Conservation (phyloP, 768 basidiomycete genomes). For the Amanita muscaria region DNA sequence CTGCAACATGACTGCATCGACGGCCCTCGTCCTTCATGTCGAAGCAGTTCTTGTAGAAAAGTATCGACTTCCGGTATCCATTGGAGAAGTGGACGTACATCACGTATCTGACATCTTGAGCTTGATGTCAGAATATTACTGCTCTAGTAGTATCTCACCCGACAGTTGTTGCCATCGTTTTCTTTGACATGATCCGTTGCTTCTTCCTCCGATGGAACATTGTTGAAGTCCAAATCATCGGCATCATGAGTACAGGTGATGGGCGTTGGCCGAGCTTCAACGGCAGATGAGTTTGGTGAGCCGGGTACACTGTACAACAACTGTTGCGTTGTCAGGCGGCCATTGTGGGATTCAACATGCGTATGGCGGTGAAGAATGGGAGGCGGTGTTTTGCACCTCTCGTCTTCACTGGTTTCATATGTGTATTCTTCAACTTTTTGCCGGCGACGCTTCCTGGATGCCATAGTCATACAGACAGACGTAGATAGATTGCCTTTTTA, state of each 20-base stretch:
- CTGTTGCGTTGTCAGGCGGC: not conserved
- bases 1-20: not conserved
- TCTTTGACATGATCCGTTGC: not conserved
- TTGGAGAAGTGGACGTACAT: not conserved
- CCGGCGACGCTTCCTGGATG: not conserved
- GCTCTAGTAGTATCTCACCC: not conserved
- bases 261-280: too few species aligned
- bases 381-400: not conserved
- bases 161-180: not conserved
- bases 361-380: conserved; percentile 5
- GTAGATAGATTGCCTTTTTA: too few species aligned
- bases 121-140: not conserved
- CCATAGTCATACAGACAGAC: not conserved
- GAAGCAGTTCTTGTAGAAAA: conserved; percentile 1
- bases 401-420: not conserved
- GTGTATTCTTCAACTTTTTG: not conserved
- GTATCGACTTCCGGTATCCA: conserved; percentile 1
- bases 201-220: not conserved
- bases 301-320: not conserved
- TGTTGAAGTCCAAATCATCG: not conserved
- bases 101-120: not conserved
- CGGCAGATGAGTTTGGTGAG: too few species aligned
- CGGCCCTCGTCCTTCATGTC: not conserved
- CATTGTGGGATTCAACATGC: not conserved
- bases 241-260: too few species aligned